Evolutionary conservation across 768 basidiomycete genomes (phyloP).

Genomic region (Termitomyces sp.): DNA sequence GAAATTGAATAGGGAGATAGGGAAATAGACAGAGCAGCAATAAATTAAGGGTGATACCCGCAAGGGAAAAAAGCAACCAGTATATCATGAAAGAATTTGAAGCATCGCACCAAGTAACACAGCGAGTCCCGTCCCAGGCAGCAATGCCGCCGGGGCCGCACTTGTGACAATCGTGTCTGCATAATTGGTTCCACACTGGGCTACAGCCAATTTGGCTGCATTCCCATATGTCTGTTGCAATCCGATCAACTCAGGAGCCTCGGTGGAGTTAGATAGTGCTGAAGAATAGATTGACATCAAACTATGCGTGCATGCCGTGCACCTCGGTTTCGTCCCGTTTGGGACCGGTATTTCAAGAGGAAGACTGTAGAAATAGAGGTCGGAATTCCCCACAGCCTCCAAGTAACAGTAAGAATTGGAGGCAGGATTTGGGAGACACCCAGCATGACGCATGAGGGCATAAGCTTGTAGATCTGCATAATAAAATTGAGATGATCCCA

Average conservation of each 20-base stretch:
- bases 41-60: too few species aligned
- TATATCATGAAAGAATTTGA: constrained; percentile 6
- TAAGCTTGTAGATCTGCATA: constrained; percentile 59
- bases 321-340: constrained; percentile 46
- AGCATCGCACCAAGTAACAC: constrained; percentile 8
- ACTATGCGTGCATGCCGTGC: constrained; percentile 61
- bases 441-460: constrained; percentile 54
- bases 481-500: neutral
- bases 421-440: constrained; percentile 55
- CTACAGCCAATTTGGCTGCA: constrained; percentile 44
- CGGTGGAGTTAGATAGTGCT: constrained; percentile 33
- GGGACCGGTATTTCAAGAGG: constrained; percentile 58
- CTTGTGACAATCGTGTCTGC: constrained; percentile 25
- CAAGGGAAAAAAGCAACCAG: neutral
- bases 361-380: constrained; percentile 69
- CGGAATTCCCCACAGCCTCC: constrained; percentile 52
- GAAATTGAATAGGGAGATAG: neutral
- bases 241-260: constrained; percentile 14
- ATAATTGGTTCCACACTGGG: constrained; percentile 51
- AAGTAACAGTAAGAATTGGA: constrained; percentile 74
- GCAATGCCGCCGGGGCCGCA: constrained; percentile 1
- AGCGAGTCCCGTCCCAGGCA: constrained; percentile 5
- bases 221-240: constrained; percentile 45
- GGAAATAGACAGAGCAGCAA: neutral
- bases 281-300: constrained; percentile 53